A percentile compares a stretch with the other conserved stretches of the same genome.
Conservation (phyloP, 129 eudicot species). For the carrot (Daucus carota) region DH1_v3.0 NC_030384.2:44811001-44811500, state of each 20-base stretch:
- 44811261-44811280: no score
- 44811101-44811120: conserved; percentile 90
- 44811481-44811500: background rate
- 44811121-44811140: conserved; percentile 98
- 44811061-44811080: conserved; percentile 85
- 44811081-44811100: conserved; percentile 95
- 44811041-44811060: background rate
- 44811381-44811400: conserved; percentile 21
- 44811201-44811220: conserved; percentile 91
- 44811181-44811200: conserved; percentile 91
- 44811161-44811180: conserved; percentile 97
- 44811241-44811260: background rate
- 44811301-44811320: conserved; percentile 68
- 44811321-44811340: conserved; percentile 85
- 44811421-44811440: conserved; percentile 28
- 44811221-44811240: background rate
- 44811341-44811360: conserved; percentile 98
- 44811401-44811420: conserved; percentile 15
- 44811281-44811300: conserved; percentile 22
- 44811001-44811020: background rate
- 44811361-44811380: conserved; percentile 70
- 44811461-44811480: conserved; percentile 39
- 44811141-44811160: conserved; percentile 95
- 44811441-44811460: conserved; percentile 8
- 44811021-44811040: background rate